These are phyloP conservation scores for Neofusicoccum sp. DNA, from an alignment of 2,329 filamentous ascomycete species.

Conservation along the genomic window DNA sequence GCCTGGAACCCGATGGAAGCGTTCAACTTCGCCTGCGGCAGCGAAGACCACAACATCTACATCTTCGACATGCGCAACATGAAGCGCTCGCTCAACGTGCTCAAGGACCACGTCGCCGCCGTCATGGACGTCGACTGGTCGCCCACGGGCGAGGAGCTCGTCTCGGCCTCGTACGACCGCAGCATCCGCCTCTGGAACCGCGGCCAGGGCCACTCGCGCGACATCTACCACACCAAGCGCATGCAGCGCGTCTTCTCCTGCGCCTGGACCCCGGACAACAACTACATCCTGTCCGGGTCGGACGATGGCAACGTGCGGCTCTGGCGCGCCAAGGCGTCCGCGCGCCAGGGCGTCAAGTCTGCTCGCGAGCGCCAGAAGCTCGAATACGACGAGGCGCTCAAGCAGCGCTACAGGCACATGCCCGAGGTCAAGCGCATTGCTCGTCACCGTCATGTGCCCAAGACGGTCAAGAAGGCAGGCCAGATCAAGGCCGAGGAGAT, in stretches of 20 bases:
- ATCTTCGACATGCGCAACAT: slow-evolving; percentile 95
- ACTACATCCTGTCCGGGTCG: slow-evolving; percentile 86
- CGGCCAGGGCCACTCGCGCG: slow-evolving; percentile 78
- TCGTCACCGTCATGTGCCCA: slow-evolving; percentile 87
- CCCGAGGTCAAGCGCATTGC: slow-evolving; percentile 91
- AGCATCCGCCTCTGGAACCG: slow-evolving; percentile 85
- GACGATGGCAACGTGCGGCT: slow-evolving; percentile 91
- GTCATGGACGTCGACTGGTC: slow-evolving; percentile 97
- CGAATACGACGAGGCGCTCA: slow-evolving; percentile 87
- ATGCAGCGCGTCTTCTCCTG: slow-evolving; percentile 94
- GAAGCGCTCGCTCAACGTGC: slow-evolving; percentile 81
- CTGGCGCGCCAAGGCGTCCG: slow-evolving; percentile 86
- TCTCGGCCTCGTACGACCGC: slow-evolving; percentile 85
- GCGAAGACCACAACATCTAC: slow-evolving; percentile 91
- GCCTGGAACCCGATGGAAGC: slow-evolving; percentile 97
- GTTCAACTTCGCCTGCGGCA: slow-evolving; percentile 91
- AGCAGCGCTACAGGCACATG: slow-evolving; percentile 85
- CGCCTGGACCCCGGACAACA: slow-evolving; percentile 84
- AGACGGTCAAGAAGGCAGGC: slow-evolving; percentile 90
- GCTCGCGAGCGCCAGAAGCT: slow-evolving; percentile 82
- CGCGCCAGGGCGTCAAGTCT: slow-evolving; percentile 82
- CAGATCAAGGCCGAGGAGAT: slow-evolving; percentile 94
- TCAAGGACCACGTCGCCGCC: slow-evolving; percentile 87
- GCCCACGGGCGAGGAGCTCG: slow-evolving; percentile 90
- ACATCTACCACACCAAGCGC: slow-evolving; percentile 96